A percentile compares a stretch with the other conserved stretches of the same genome.
phyloP scores from a whole-genome alignment of 192 early-diverging fungal species.

The Pilobolus umbonatus region DNA sequence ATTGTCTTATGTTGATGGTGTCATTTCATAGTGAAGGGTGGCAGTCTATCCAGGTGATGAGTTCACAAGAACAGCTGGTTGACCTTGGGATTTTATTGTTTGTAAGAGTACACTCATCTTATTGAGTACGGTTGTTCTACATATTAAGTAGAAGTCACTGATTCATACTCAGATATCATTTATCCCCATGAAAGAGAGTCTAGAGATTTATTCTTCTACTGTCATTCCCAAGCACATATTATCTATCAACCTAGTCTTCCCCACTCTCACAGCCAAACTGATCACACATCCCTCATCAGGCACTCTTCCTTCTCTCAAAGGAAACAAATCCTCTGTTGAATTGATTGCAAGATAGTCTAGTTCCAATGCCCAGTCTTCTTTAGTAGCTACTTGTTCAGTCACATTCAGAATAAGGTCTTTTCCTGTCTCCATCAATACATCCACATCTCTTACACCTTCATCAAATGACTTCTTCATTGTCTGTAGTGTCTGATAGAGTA shows the following conservation, averaged over 20 bases:
- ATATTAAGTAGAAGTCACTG: too few species aligned
- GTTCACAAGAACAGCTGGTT: too few species aligned
- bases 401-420: conserved; percentile 46
- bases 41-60: too few species aligned
- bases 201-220: neutral
- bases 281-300: conserved; percentile 67
- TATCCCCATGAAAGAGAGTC: too few species aligned
- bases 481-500: conserved; percentile 68
- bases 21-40: too few species aligned
- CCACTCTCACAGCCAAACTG: conserved; percentile 80
- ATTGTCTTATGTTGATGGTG: too few species aligned
- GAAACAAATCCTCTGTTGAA: conserved; percentile 40
- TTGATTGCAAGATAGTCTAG: conserved; percentile 87
- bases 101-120: too few species aligned
- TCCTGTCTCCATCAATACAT: conserved; percentile 44
- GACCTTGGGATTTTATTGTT: too few species aligned
- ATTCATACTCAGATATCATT: too few species aligned
- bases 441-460: conserved; percentile 30
- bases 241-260: conserved; percentile 89
- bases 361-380: conserved; percentile 42
- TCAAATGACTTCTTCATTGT: conserved; percentile 48
- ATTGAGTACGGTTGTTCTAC: too few species aligned
- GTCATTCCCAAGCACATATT: conserved; percentile 41
- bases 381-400: conserved; percentile 25
- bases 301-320: conserved; percentile 21